Evolutionary conservation across 371 early-diverging fungal genomes (phyloP).

Genomic region (Blastocladiella emersonii): DNA sequence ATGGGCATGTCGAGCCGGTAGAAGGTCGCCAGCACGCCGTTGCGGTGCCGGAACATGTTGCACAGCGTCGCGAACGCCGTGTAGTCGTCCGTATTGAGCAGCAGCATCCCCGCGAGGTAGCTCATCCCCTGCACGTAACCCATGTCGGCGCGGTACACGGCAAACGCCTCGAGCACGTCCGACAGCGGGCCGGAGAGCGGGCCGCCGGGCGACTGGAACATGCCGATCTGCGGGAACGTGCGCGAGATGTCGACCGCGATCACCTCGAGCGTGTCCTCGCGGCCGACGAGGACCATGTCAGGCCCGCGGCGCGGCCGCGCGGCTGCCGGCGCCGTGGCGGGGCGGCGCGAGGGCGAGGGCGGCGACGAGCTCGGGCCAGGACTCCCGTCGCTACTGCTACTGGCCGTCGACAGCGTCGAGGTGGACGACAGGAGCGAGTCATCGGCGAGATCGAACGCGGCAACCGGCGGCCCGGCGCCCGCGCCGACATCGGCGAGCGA

Average conservation of each 20-base stretch:
- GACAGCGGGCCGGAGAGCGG: background rate
- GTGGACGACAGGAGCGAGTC: background rate
- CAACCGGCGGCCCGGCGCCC: too few species aligned
- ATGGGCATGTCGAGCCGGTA: background rate
- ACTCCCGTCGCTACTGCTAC: too few species aligned
- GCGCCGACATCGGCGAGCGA: too few species aligned
- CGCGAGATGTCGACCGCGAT: background rate
- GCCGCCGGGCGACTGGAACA: background rate
- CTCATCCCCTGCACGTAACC: conserved; percentile 5
- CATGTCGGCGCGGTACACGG: conserved; percentile 1
- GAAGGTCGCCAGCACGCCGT: background rate
- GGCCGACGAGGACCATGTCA: background rate
- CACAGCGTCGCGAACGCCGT: background rate
- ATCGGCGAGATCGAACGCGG: too few species aligned
- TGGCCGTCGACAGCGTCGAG: background rate
- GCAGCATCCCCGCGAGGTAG: conserved; percentile 1
- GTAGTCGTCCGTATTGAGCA: conserved; percentile 2
- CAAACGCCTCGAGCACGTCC: conserved; percentile 2
- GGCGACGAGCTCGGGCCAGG: too few species aligned
- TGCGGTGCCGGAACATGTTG: background rate
- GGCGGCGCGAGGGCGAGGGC: too few species aligned
- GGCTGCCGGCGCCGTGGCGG: too few species aligned
- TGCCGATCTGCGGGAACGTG: conserved; percentile 1
- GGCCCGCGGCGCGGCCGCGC: too few species aligned
- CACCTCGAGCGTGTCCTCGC: background rate